A percentile compares a stretch with the other conserved stretches of the same genome.
Evolutionary conservation across 768 basidiomycete species (phyloP).

Genomic region (Mycena olivaceomarginata): DNA sequence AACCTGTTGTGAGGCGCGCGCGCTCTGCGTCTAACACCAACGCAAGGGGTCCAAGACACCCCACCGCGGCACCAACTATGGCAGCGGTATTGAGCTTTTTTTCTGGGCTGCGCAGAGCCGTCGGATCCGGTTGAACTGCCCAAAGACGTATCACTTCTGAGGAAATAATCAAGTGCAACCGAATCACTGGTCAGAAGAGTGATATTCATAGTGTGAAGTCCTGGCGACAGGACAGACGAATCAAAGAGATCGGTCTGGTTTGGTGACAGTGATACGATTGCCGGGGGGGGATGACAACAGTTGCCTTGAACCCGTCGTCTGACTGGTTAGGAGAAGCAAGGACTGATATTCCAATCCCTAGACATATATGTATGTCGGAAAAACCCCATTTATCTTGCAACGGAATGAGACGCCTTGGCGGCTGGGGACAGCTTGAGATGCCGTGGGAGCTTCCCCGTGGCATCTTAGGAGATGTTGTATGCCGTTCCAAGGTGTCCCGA

Average conservation of each 20-base stretch:
- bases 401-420: no score
- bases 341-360: not conserved
- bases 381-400: no score
- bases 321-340: not conserved
- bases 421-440: no score
- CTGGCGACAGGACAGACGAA: not conserved
- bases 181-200: not conserved
- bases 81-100: not conserved
- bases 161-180: not conserved
- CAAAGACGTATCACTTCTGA: not conserved
- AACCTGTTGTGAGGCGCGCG: not conserved
- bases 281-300: not conserved
- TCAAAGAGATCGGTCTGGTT: not conserved
- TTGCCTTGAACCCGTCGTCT: not conserved
- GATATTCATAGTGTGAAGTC: slow-evolving; percentile 10
- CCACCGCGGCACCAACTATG: not conserved
- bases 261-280: no score
- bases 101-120: no score
- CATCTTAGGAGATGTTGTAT: no score
- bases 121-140: not conserved
- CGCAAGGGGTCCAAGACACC: not conserved
- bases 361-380: not conserved
- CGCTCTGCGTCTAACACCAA: not conserved
- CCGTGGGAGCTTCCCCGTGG: no score
- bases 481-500: no score